A percentile compares a stretch with the other conserved stretches of the same genome.
These are phyloP conservation scores for Solanum hybrid DNA, from an alignment of 305 asterid genomes.

Conservation along the genomic window DNA sequence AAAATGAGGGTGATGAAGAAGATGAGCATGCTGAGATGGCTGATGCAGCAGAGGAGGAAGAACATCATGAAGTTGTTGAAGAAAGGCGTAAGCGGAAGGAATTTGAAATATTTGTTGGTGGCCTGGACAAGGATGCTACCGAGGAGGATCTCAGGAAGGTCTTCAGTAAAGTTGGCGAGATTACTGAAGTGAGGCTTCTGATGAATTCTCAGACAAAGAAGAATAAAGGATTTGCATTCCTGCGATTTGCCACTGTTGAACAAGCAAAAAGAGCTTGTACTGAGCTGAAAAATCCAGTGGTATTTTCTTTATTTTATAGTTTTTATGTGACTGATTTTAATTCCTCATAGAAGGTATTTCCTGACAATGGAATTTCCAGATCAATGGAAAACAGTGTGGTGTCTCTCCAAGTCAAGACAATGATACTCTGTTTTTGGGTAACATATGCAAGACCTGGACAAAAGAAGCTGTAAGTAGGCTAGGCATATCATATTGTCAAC, in stretches of 20 bases:
- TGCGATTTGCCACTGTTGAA: conserved; percentile 90
- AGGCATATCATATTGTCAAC: conserved; percentile 8
- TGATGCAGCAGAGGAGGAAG: conserved; percentile 78
- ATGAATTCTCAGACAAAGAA: conserved; percentile 96
- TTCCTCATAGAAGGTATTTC: conserved; percentile 14
- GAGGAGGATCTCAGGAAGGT: conserved; percentile 88
- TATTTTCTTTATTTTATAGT: conserved; percentile 34
- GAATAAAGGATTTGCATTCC: conserved; percentile 96
- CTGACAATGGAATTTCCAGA: conserved; percentile 60
- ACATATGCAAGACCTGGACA: conserved; percentile 93
- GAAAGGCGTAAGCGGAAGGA: conserved; percentile 97
- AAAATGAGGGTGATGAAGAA: conserved; percentile 62
- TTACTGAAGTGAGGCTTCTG: conserved; percentile 94
- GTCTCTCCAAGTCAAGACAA: conserved; percentile 98
- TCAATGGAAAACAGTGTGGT: conserved; percentile 93
- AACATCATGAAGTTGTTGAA: conserved; percentile 67
- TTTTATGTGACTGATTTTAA: conserved; percentile 21
- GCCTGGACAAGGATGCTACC: conserved; percentile 95
- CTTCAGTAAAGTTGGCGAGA: conserved; percentile 83
- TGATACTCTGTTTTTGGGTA: conserved; percentile 92
- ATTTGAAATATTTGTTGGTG: conserved; percentile 94
- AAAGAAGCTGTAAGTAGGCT: conserved; percentile 80
- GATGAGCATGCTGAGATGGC: conserved; percentile 45
- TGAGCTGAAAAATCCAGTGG: conserved; percentile 84
- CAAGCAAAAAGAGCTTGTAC: conserved; percentile 92